Evolutionary conservation across 208 protist species (phyloP).

Genomic region (Leishmania turanica): DNA sequence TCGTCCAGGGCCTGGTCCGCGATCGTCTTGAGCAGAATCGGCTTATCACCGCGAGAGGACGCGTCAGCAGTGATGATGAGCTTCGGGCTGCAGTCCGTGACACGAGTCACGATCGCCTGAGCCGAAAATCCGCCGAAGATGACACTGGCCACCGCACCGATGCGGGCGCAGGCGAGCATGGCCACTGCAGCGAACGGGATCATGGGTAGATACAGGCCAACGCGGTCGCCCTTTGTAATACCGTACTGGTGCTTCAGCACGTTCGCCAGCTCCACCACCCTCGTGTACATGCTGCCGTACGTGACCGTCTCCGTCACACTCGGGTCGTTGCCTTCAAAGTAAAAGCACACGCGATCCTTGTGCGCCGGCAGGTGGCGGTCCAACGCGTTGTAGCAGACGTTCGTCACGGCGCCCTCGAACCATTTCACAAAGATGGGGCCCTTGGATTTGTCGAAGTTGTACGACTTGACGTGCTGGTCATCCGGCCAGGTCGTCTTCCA

Average conservation of each 20-base stretch:
- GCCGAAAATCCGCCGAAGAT: conserved; percentile 89
- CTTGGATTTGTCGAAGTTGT: conserved; percentile 81
- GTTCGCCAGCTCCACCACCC: conserved; percentile 91
- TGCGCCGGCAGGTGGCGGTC: conserved; percentile 80
- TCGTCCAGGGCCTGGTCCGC: conserved; percentile 76
- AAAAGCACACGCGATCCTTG: conserved; percentile 81
- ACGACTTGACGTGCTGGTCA: conserved; percentile 61
- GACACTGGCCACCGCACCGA: conserved; percentile 92
- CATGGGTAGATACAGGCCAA: conserved; percentile 98
- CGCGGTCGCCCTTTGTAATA: conserved; percentile 92
- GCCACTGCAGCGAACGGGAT: conserved; percentile 87
- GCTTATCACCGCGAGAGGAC: conserved; percentile 84
- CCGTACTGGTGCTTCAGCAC: conserved; percentile 86
- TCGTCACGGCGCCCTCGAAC: conserved; percentile 84
- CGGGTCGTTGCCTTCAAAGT: conserved; percentile 89
- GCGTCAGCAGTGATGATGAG: conserved; percentile 86
- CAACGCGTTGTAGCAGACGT: conserved; percentile 91
- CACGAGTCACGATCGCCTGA: conserved; percentile 54
- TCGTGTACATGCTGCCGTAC: conserved; percentile 83
- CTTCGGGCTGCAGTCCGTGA: conserved; percentile 63
- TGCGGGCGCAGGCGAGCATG: conserved; percentile 98
- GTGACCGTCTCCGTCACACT: conserved; percentile 58
- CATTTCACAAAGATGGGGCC: conserved; percentile 76
- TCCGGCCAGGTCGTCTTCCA: conserved; percentile 70
- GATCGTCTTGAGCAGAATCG: conserved; percentile 89